These are phyloP conservation scores for Lodderomyces orthopsilosis DNA, from an alignment of 1,139 yeast species.

Conservation along the genomic window DNA sequence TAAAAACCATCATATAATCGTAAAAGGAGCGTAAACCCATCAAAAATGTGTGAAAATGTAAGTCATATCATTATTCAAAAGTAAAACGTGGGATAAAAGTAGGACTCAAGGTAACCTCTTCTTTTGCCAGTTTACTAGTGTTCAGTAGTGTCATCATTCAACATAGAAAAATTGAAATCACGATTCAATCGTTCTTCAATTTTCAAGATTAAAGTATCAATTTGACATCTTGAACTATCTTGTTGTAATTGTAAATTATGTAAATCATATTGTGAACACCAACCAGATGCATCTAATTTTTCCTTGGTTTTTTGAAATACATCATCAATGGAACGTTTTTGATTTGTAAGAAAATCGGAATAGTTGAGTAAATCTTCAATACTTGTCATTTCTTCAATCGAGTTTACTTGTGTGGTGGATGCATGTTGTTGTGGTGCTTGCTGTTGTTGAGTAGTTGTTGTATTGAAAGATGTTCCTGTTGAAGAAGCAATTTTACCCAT, in stretches of 20 bases:
- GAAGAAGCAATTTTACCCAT: background rate
- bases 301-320: slow-evolving; percentile 37
- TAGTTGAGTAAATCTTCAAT: slow-evolving; percentile 35
- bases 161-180: slow-evolving; percentile 25
- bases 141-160: slow-evolving; percentile 9
- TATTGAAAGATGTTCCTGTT: background rate
- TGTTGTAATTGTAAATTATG: slow-evolving; percentile 39
- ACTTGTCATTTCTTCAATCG: slow-evolving; percentile 25
- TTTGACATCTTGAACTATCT: slow-evolving; percentile 29
- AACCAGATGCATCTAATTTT: slow-evolving; percentile 37
- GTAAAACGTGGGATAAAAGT: background rate
- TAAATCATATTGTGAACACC: slow-evolving; percentile 47
- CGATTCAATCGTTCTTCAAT: slow-evolving; percentile 31
- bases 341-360: slow-evolving; percentile 29
- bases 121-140: background rate
- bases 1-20: no score
- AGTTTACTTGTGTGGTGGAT: slow-evolving; percentile 11
- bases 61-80: no score
- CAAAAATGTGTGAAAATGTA: no score
- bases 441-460: background rate
- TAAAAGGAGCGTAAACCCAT: no score
- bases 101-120: no score
- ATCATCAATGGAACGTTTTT: slow-evolving; percentile 30
- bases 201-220: slow-evolving; percentile 33
- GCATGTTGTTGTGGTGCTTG: slow-evolving; percentile 1